Percentiles rank a stretch among this genome's conserved stretches.
phyloP scores from a whole-genome alignment of 768 basidiomycete species.

The Tulasnella sp. region DNA sequence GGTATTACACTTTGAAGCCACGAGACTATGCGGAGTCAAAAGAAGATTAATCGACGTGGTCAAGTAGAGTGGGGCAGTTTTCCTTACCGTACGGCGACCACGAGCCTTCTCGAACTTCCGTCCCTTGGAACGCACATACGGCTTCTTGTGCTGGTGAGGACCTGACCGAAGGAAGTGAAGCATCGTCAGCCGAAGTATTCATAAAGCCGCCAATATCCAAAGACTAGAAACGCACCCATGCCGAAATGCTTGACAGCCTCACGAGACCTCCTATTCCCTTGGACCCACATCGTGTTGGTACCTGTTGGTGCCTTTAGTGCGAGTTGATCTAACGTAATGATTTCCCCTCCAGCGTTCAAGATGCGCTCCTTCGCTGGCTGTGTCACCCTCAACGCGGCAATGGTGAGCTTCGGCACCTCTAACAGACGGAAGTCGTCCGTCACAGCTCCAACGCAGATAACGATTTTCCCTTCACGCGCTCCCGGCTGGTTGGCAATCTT shows the following conservation, averaged over 20 bases:
- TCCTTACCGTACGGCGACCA: conserved; percentile 77
- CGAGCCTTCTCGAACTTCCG: conserved; percentile 98
- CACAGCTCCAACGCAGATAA: conserved; percentile 84
- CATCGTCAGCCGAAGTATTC: background rate
- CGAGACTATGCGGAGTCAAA: conserved; percentile 42
- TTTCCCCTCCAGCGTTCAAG: conserved; percentile 89
- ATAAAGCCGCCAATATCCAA: background rate
- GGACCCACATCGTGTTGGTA: conserved; percentile 84
- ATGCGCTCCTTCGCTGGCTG: conserved; percentile 89
- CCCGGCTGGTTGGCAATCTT: conserved; percentile 78
- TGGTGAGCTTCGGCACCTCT: conserved; percentile 77
- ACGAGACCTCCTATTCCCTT: conserved; percentile 85
- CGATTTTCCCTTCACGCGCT: conserved; percentile 66
- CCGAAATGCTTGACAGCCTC: conserved; percentile 98
- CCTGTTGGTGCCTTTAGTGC: conserved; percentile 91
- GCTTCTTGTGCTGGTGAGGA: conserved; percentile 98
- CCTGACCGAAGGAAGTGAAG: conserved; percentile 31
- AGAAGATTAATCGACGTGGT: background rate
- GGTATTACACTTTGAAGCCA: conserved; percentile 82
- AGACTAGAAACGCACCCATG: conserved; percentile 49
- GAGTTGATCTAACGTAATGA: conserved; percentile 91
- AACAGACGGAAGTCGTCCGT: conserved; percentile 89
- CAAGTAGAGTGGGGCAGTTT: no score
- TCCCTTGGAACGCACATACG: conserved; percentile 89
- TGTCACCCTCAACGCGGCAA: conserved; percentile 95